phyloP scores from a whole-genome alignment of 2,329 filamentous ascomycete species.

The Fusarium avenaceum region DNA sequence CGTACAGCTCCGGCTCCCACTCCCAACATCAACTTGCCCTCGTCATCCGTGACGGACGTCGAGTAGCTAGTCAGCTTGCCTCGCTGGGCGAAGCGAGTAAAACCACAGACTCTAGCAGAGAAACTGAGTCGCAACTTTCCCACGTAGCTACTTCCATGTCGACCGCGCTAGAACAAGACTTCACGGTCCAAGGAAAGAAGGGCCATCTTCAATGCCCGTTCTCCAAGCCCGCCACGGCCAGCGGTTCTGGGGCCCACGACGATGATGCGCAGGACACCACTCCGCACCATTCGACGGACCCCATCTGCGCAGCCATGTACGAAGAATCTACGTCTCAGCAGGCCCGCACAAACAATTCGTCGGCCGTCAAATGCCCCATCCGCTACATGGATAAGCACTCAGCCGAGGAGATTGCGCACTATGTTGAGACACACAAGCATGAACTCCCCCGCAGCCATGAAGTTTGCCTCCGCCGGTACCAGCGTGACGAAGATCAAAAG shows the following conservation, averaged over 20 bases:
- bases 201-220: conserved; percentile 88
- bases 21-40: conserved; percentile 70
- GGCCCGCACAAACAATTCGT: conserved; percentile 63
- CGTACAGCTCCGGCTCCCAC: conserved; percentile 56
- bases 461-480: conserved; percentile 89
- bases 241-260: conserved; percentile 47
- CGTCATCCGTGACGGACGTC: conserved; percentile 74
- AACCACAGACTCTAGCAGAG: conserved; percentile 64
- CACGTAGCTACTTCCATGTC: conserved; percentile 69
- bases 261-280: conserved; percentile 55
- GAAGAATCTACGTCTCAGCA: conserved; percentile 70
- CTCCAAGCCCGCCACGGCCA: conserved; percentile 60
- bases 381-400: conserved; percentile 93
- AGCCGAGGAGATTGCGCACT: conserved; percentile 91
- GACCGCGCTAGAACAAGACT: conserved; percentile 85
- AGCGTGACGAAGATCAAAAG: conserved; percentile 84
- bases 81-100: conserved; percentile 65
- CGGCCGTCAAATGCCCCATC: conserved; percentile 83
- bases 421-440: conserved; percentile 96
- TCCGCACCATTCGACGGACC: conserved; percentile 67
- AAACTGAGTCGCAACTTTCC: conserved; percentile 60
- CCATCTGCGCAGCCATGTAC: conserved; percentile 74
- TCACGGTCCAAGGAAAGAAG: conserved; percentile 86
- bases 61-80: conserved; percentile 67
- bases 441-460: conserved; percentile 94